Evolutionary conservation across 2,329 filamentous ascomycete genomes (phyloP).

Genomic region (Diaporthe humulicola): DNA sequence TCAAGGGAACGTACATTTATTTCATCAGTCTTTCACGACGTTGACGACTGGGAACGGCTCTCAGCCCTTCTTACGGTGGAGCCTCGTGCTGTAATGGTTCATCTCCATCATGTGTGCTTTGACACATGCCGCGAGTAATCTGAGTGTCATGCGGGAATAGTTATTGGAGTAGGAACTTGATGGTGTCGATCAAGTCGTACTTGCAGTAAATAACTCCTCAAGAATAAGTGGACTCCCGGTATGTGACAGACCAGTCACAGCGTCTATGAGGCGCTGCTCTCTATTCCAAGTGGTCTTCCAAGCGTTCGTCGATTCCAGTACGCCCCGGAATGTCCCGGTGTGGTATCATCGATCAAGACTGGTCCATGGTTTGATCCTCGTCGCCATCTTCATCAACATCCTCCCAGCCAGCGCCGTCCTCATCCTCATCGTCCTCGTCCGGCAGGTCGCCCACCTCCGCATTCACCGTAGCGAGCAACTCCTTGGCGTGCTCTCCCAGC

Average conservation of each 20-base stretch:
- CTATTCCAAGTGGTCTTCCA: neutral
- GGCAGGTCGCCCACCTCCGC: slow-evolving; percentile 73
- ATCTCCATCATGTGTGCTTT: neutral
- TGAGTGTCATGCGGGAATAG: neutral
- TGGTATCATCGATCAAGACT: slow-evolving; percentile 46
- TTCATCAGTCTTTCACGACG: neutral
- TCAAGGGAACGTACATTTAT: neutral
- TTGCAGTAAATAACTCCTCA: neutral
- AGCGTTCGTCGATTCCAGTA: neutral
- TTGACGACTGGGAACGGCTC: no score
- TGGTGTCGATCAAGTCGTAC: neutral
- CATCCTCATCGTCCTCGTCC: slow-evolving; percentile 62
- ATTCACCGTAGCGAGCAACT: slow-evolving; percentile 75
- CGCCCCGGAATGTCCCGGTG: neutral
- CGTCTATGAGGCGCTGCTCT: neutral
- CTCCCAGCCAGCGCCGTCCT: slow-evolving; percentile 61
- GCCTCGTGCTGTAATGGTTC: neutral
- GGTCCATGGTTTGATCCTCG: slow-evolving; percentile 67
- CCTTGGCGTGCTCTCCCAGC: slow-evolving; percentile 79
- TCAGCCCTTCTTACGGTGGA: neutral
- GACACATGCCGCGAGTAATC: no score
- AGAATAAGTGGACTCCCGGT: neutral
- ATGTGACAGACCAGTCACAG: neutral
- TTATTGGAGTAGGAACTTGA: neutral
- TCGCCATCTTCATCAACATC: slow-evolving; percentile 64